Conservation (phyloP, 192 early-diverging fungal species). For the Linderina pennispora region DNA sequence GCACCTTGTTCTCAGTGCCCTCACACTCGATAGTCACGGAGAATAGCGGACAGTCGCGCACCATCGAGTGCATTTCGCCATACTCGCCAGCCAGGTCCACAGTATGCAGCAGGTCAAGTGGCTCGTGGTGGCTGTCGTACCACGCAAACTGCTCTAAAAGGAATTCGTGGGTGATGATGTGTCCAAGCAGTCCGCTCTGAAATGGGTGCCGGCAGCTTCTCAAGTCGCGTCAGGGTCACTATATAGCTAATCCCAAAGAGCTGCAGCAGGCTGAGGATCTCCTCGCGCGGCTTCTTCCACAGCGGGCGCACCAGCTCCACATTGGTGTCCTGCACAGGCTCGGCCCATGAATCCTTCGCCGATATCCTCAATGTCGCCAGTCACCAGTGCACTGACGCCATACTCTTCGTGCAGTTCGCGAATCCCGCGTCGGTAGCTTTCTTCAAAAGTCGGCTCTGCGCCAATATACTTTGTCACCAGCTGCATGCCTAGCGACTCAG, state of each 20-base stretch:
- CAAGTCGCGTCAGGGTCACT: slow-evolving; percentile 16
- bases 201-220: slow-evolving; percentile 2
- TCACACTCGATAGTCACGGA: slow-evolving; percentile 12
- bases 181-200: slow-evolving; percentile 40
- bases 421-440: slow-evolving; percentile 46
- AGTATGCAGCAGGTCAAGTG: background rate
- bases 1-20: slow-evolving; percentile 4
- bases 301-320: slow-evolving; percentile 50
- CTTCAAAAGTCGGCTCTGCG: slow-evolving; percentile 44
- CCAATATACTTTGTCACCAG: slow-evolving; percentile 32
- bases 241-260: slow-evolving; percentile 14
- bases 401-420: slow-evolving; percentile 30
- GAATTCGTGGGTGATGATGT: slow-evolving; percentile 24
- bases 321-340: slow-evolving; percentile 39
- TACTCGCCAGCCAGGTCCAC: slow-evolving; percentile 60
- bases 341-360: slow-evolving; percentile 58
- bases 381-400: slow-evolving; percentile 47
- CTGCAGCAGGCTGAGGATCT: slow-evolving; percentile 40
- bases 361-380: slow-evolving; percentile 57
- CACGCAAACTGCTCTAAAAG: slow-evolving; percentile 34
- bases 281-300: slow-evolving; percentile 46
- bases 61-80: slow-evolving; percentile 71
- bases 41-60: slow-evolving; percentile 51
- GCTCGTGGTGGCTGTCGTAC: slow-evolving; percentile 11
- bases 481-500: slow-evolving; percentile 46